These are phyloP conservation scores for Globisporangium nunn DNA, from an alignment of 352 stramenopile species.

Conservation along the genomic window DNA sequence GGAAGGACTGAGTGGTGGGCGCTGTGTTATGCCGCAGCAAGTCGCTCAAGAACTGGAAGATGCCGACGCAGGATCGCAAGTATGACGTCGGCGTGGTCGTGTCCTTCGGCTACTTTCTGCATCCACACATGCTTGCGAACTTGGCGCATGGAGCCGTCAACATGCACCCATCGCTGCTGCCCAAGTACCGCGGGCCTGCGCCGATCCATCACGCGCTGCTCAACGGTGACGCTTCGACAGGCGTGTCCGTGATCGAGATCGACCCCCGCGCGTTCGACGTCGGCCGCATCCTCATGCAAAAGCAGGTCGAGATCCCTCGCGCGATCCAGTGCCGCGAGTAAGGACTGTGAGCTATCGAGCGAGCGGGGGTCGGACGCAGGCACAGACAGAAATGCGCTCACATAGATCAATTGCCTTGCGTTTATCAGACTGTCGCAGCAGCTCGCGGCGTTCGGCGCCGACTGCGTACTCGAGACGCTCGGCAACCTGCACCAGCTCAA, in stretches of 20 bases:
- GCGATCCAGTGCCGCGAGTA: constrained; percentile 49
- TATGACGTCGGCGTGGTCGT: constrained; percentile 86
- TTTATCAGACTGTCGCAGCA: constrained; percentile 28
- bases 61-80: constrained; percentile 21
- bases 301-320: constrained; percentile 32
- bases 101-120: constrained; percentile 86
- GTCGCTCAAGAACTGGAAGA: constrained; percentile 69
- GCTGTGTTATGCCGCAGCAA: constrained; percentile 25
- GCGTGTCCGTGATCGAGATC: constrained; percentile 85
- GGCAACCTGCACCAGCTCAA: constrained; percentile 40
- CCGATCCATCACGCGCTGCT: constrained; percentile 84
- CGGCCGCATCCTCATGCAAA: constrained; percentile 65
- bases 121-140: constrained; percentile 64
- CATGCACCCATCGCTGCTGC: constrained; percentile 84
- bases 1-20: too few relatives aligned
- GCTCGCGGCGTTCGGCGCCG: constrained; percentile 45
- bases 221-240: constrained; percentile 65
- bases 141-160: constrained; percentile 76
- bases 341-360: background rate
- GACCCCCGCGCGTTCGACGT: constrained; percentile 80
- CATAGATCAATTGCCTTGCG: background rate
- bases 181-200: constrained; percentile 79
- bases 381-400: background rate
- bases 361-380: too few relatives aligned
- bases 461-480: constrained; percentile 68